A percentile compares a stretch with the other conserved stretches of the same genome.
phyloP scores from a whole-genome alignment of 1,139 yeast species.

The Hemisphaericaspora xylofermentans region DNA sequence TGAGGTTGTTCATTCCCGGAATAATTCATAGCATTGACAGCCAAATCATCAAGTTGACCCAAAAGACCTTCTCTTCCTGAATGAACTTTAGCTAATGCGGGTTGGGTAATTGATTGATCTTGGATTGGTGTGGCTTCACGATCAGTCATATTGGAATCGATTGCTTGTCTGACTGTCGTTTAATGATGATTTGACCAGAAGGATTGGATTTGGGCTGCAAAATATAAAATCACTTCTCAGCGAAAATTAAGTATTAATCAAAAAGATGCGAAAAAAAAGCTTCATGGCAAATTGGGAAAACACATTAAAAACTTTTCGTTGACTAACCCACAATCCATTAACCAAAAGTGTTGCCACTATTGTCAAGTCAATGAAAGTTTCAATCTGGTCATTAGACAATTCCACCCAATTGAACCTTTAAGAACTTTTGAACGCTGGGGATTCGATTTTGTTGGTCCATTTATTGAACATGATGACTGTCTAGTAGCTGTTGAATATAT shows the following conservation, averaged over 20 bases:
- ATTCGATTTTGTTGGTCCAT: neutral
- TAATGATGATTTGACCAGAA: too few species aligned
- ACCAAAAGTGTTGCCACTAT: too few species aligned
- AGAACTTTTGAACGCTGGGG: neutral
- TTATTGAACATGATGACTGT: neutral
- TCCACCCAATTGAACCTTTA: too few species aligned
- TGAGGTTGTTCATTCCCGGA: neutral
- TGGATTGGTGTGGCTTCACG: neutral
- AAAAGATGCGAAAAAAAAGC: too few species aligned
- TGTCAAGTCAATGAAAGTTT: too few species aligned
- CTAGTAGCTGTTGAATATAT: neutral
- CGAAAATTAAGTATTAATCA: too few species aligned
- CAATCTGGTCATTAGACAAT: too few species aligned
- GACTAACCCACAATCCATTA: too few species aligned
- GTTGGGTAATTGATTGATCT: neutral
- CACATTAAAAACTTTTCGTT: too few species aligned
- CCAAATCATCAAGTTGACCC: conserved; percentile 4
- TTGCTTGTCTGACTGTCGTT: neutral
- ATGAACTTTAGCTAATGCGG: neutral
- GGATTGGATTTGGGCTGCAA: conserved; percentile 1
- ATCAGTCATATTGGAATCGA: neutral
- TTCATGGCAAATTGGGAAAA: too few species aligned
- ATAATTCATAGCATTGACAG: conserved; percentile 3
- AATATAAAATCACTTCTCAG: too few species aligned
- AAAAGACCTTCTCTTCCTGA: neutral